These are phyloP conservation scores for Auriscalpium orientale DNA, from an alignment of 768 basidiomycete species.

Conservation along the genomic window DNA sequence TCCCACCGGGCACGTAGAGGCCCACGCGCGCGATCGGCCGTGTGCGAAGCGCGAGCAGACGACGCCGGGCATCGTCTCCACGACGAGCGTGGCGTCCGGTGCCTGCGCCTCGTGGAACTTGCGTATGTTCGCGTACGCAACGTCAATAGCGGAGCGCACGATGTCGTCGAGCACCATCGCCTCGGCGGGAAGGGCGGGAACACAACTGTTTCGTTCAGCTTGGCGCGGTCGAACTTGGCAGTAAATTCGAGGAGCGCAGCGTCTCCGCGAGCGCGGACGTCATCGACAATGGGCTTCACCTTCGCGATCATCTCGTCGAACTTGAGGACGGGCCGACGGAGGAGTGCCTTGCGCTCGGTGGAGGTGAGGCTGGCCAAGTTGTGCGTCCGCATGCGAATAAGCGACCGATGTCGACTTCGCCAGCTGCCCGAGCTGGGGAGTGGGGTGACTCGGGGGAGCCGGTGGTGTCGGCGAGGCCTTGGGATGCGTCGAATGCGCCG, in stretches of 20 bases:
- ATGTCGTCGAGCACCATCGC: conserved; percentile 50
- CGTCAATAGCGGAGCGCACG: conserved; percentile 78
- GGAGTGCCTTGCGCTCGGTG: conserved; percentile 56
- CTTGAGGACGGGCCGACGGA: conserved; percentile 85
- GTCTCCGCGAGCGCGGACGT: conserved; percentile 81
- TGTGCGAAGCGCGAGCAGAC: conserved; percentile 91
- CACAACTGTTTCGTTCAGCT: conserved; percentile 60
- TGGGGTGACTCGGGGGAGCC: conserved; percentile 12
- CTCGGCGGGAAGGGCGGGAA: conserved; percentile 70
- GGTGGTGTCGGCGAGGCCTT: conserved; percentile 15
- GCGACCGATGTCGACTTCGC: conserved; percentile 24
- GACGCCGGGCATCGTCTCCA: conserved; percentile 98
- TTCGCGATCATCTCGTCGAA: conserved; percentile 85
- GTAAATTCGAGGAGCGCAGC: conserved; percentile 81
- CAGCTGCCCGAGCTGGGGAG: conserved; percentile 11
- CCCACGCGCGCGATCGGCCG: conserved; percentile 95
- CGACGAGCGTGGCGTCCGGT: conserved; percentile 59
- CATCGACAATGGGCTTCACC: conserved; percentile 89
- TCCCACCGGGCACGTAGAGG: conserved; percentile 95
- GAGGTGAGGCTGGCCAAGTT: conserved; percentile 43
- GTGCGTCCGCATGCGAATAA: conserved; percentile 74
- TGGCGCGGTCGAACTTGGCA: conserved; percentile 85
- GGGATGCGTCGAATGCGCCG: conserved; percentile 10
- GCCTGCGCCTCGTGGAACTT: conserved; percentile 89
- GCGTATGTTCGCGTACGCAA: conserved; percentile 85